Base-by-base conservation (phyloP, 352 stramenopile species). In the Blastocystis sp. region DNA sequence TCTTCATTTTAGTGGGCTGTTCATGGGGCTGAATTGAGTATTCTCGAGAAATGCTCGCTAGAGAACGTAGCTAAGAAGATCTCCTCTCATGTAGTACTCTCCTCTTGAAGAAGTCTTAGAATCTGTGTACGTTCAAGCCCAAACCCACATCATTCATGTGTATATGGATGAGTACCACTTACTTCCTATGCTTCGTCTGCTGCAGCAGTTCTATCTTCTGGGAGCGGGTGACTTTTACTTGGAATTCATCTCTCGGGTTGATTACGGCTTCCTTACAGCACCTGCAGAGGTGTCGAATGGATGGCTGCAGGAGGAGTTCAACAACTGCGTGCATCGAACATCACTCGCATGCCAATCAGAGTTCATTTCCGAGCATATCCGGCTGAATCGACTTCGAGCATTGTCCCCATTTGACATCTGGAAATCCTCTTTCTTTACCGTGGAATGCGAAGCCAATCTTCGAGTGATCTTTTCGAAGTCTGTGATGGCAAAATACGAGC, bases 291-390 rank as follows among this genome's bases (percentile, higher is more conserved):
- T 80, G 20, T 62, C 39, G 23, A 54, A 80, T 41, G 70, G 70
- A 8, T 80, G 70, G 70, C 20, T 80, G 13, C 34, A 80, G 70
- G 70, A 80, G 50, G 39, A 80, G n/a, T 80, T 80, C n/a, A 62
- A 80, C 37, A 50, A 29, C 20, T 80, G 70, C 34, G 70, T 80
- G 20, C 11, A 64, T 53, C 45, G 13, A 3, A 80, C 70, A 45
- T 80, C 70, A 20, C 45, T 80, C n/a, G 23, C 20, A 6, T 29
- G 37, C 18, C 34, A 41, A 20, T 34, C 26, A 18, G 26, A 61
- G 26, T 62, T 62, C 37, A 62, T 80, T 23, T 61, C 70, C 4
- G 13, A 61, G 13, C 70, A 64, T 41, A 53, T 80, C 15, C 70
- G 70, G 47, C n/a, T 80, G 70, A 50, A 54, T 7, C 70, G 18